These are phyloP conservation scores for Acacia acuminata DNA, from an alignment of 306 rosid genomes.

Conservation along the genomic window DNA sequence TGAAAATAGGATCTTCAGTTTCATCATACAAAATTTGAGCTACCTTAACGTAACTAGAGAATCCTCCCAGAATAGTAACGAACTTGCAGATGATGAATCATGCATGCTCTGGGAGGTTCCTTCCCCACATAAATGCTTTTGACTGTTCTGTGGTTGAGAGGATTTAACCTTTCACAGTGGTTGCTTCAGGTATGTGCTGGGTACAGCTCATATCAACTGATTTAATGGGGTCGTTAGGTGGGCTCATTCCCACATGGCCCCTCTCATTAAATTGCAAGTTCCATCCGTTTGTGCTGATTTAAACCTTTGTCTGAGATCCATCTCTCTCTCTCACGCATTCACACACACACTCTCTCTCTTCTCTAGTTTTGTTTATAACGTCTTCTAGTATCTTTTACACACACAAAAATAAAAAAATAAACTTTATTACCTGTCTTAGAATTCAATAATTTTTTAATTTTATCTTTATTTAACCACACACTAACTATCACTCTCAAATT, in stretches of 20 bases:
- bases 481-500: no score
- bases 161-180: conserved; percentile 19
- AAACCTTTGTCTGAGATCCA: neutral
- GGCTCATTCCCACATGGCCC: conserved; percentile 35
- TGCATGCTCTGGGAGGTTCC: neutral
- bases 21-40: neutral
- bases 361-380: no score
- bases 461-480: no score
- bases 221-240: conserved; percentile 35
- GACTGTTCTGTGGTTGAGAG: neutral
- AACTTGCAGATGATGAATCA: neutral
- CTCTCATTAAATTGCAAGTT: conserved; percentile 29
- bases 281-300: conserved; percentile 11
- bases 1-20: neutral
- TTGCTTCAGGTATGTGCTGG: conserved; percentile 6
- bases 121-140: conserved; percentile 7
- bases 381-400: no score
- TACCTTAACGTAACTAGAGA: neutral
- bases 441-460: no score
- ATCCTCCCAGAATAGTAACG: conserved; percentile 1
- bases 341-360: no score
- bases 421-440: no score
- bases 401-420: no score
- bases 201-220: conserved; percentile 21
- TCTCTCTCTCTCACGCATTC: neutral